phyloP scores from a whole-genome alignment of 805 yeast species.

The Candida schatavii region DNA sequence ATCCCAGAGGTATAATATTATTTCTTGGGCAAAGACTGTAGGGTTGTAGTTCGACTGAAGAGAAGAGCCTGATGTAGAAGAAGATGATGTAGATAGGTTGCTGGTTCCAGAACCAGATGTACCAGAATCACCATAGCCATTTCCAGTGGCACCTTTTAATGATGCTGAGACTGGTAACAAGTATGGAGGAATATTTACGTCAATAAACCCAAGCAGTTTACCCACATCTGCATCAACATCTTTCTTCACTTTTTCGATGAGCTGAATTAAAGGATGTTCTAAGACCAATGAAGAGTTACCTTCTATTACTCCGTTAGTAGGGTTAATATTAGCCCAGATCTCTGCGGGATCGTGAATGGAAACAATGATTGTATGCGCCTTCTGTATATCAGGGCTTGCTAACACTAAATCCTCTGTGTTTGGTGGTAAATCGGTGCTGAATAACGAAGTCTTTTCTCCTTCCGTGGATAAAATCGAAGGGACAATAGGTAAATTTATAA shows the following conservation, averaged over 20 bases:
- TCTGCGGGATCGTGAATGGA: conserved; percentile 90
- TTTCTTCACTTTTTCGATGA: conserved; percentile 54
- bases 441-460: conserved; percentile 19
- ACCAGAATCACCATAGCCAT: neutral
- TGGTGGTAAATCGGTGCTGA: conserved; percentile 42
- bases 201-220: conserved; percentile 66
- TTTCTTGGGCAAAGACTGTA: conserved; percentile 70
- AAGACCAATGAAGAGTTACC: conserved; percentile 68
- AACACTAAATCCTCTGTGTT: conserved; percentile 62
- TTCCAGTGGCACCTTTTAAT: conserved; percentile 6
- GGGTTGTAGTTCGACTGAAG: conserved; percentile 47
- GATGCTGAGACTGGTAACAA: conserved; percentile 27
- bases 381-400: conserved; percentile 68
- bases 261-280: conserved; percentile 62
- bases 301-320: conserved; percentile 74
- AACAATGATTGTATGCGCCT: conserved; percentile 61
- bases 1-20: conserved; percentile 83
- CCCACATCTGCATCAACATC: conserved; percentile 23
- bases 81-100: conserved; percentile 31
- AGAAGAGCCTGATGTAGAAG: neutral
- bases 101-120: conserved; percentile 23
- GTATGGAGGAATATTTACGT: conserved; percentile 72
- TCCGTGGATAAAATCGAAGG: conserved; percentile 13
- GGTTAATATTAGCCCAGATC: conserved; percentile 83
- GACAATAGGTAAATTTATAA: conserved; percentile 67